These are phyloP conservation scores for Metschnikowia lachancei DNA, from an alignment of 805 yeast genomes.

Conservation along the genomic window DNA sequence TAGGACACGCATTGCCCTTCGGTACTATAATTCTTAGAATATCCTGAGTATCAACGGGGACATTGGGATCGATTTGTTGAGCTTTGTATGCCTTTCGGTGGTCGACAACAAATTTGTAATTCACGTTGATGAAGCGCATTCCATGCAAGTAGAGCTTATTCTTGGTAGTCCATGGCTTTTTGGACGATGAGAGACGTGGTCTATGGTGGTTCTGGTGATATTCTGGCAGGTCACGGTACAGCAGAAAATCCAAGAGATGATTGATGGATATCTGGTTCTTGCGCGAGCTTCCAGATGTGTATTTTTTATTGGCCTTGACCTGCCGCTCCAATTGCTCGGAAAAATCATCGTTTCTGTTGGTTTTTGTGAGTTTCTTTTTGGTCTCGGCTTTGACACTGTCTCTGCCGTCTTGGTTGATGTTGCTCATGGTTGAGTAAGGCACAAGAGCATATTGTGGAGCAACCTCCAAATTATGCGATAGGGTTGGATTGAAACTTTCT, in stretches of 20 bases:
- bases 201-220: slow-evolving; percentile 24
- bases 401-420: slow-evolving; percentile 7
- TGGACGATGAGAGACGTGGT: slow-evolving; percentile 8
- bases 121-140: slow-evolving; percentile 72
- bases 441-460: slow-evolving; percentile 11
- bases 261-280: slow-evolving; percentile 46
- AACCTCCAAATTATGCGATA: slow-evolving; percentile 1
- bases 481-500: not conserved
- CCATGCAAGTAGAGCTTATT: slow-evolving; percentile 53
- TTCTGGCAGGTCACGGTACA: slow-evolving; percentile 40
- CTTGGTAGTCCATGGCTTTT: slow-evolving; percentile 14
- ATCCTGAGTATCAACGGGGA: slow-evolving; percentile 58
- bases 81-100: slow-evolving; percentile 51
- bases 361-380: slow-evolving; percentile 4
- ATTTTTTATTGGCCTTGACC: slow-evolving; percentile 7
- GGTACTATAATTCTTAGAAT: slow-evolving; percentile 75
- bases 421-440: slow-evolving; percentile 9
- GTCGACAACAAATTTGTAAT: slow-evolving; percentile 80
- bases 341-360: slow-evolving; percentile 9
- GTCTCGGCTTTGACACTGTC: slow-evolving; percentile 1
- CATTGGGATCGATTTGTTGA: slow-evolving; percentile 71
- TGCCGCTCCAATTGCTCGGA: slow-evolving; percentile 10
- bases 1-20: slow-evolving; percentile 80
- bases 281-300: slow-evolving; percentile 4
- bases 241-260: slow-evolving; percentile 60